A percentile compares a stretch with the other conserved stretches of the same genome.
These are phyloP conservation scores for Phytophthora lateralis DNA, from an alignment of 352 stramenopile genomes.

Conservation along the genomic window DNA sequence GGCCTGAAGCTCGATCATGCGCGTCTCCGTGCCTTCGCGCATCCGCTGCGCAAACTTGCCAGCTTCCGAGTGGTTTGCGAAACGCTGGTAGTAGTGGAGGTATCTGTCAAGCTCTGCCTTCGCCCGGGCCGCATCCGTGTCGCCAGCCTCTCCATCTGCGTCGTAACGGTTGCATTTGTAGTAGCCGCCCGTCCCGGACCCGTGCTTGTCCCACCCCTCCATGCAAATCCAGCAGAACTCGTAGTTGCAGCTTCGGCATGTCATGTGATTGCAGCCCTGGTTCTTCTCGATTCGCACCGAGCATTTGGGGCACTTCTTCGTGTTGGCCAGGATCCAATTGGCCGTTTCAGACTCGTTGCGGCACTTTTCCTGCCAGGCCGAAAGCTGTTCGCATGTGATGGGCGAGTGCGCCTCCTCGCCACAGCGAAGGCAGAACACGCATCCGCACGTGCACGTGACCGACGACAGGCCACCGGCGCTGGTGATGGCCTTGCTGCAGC, in stretches of 20 bases:
- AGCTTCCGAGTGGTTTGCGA: constrained; percentile 95
- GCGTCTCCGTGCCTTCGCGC: constrained; percentile 93
- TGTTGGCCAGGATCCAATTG: constrained; percentile 99
- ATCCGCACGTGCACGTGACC: constrained; percentile 85
- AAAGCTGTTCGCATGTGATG: constrained; percentile 92
- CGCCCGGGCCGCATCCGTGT: constrained; percentile 91
- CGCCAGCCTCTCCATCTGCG: constrained; percentile 43
- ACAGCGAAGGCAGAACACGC: constrained; percentile 93
- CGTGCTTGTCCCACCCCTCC: constrained; percentile 96
- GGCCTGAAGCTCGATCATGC: constrained; percentile 97
- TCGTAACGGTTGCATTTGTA: constrained; percentile 99
- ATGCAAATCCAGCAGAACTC: constrained; percentile 99
- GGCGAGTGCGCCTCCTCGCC: constrained; percentile 97
- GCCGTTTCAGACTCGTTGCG: constrained; percentile 98
- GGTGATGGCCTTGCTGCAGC: constrained; percentile 95
- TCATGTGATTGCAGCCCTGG: constrained; percentile 99
- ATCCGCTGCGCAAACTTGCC: constrained; percentile 97
- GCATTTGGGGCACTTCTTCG: constrained; percentile 99
- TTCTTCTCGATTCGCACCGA: constrained; percentile 99
- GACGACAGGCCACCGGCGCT: constrained; percentile 80
- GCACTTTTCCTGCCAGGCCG: constrained; percentile 97
- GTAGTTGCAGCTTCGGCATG: constrained; percentile 90
- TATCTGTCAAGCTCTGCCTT: constrained; percentile 98
- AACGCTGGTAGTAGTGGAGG: constrained; percentile 99
- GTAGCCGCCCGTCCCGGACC: constrained; percentile 96